Conservation (phyloP, 2,329 filamentous ascomycete genomes). For the Pseudogymnoascus destructans region DNA sequence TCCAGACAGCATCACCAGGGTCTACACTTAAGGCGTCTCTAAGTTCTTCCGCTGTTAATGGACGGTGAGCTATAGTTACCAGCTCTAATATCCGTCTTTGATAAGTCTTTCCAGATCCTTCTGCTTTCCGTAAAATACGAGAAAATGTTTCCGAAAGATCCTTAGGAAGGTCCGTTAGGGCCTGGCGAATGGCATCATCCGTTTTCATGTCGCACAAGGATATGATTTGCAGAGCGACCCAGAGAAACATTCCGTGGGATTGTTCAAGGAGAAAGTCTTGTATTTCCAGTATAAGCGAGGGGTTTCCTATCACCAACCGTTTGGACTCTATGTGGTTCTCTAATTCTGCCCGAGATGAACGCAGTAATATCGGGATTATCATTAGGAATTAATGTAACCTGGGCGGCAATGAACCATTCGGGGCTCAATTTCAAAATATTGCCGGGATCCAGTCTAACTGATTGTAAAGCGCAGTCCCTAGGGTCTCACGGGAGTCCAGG, state of each 20-base stretch:
- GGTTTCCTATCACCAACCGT: constrained; percentile 20
- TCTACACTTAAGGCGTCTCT: constrained; percentile 29
- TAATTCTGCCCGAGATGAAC: constrained; percentile 23
- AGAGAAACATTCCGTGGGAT: constrained; percentile 30
- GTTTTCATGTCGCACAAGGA: constrained; percentile 27
- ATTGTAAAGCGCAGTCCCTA: no score
- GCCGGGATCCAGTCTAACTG: constrained; percentile 19
- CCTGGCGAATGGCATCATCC: constrained; percentile 27
- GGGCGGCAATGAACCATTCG: constrained; percentile 10
- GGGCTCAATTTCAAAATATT: constrained; percentile 12
- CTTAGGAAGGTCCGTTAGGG: constrained; percentile 24
- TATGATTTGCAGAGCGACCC: constrained; percentile 28
- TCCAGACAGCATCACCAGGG: constrained; percentile 24
- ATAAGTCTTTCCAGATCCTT: constrained; percentile 13
- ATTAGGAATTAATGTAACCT: constrained; percentile 18
- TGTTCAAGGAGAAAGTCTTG: constrained; percentile 21
- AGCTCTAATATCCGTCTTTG: constrained; percentile 25
- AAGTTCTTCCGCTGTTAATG: constrained; percentile 27
- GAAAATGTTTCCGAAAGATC: constrained; percentile 25
- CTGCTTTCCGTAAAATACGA: constrained; percentile 23
- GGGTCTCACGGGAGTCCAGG: no score
- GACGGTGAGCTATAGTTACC: constrained; percentile 22
- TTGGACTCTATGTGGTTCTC: constrained; percentile 16
- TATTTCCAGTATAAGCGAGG: constrained; percentile 21
- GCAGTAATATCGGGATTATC: constrained; percentile 19